A percentile compares a stretch with the other conserved stretches of the same genome.
These are phyloP conservation scores for Rubia balearica DNA, from an alignment of 305 asterid genomes.

Conservation along the genomic window DNA sequence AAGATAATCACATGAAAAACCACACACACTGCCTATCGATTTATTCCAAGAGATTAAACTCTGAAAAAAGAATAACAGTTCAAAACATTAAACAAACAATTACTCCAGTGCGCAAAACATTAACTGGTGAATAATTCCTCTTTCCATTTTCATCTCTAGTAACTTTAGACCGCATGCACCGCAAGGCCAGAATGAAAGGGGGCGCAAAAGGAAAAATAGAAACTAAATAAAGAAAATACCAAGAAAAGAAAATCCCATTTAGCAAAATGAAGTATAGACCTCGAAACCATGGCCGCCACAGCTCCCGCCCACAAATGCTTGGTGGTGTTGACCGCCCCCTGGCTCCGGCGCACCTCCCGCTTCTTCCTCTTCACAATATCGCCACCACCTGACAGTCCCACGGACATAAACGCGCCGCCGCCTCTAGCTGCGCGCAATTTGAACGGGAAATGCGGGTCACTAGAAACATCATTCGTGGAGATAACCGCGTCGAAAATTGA, in stretches of 20 bases:
- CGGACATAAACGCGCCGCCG: conserved; percentile 43
- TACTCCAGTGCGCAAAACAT: background rate
- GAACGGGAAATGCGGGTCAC: conserved; percentile 28
- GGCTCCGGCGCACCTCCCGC: conserved; percentile 31
- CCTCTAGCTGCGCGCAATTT: conserved; percentile 19
- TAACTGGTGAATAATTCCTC: background rate
- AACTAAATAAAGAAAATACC: too few relatives aligned
- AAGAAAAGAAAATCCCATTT: background rate
- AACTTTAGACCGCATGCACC: background rate
- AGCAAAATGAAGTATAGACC: conserved; percentile 29
- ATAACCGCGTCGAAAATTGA: conserved; percentile 15
- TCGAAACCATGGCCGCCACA: conserved; percentile 91
- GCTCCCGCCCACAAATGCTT: conserved; percentile 99
- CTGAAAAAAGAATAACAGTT: background rate
- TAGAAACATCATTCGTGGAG: conserved; percentile 16
- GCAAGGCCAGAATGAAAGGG: background rate
- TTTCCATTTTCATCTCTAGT: background rate
- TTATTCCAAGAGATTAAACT: background rate
- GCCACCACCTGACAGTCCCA: conserved; percentile 53
- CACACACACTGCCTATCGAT: background rate
- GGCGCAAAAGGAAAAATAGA: background rate
- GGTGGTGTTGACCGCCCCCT: conserved; percentile 68
- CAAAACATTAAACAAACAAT: background rate
- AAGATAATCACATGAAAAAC: conserved; percentile 1
- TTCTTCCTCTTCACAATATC: conserved; percentile 26